Evolutionary conservation across 2,329 filamentous ascomycete species (phyloP).

Genomic region (Emmonsiellopsis sp.): DNA sequence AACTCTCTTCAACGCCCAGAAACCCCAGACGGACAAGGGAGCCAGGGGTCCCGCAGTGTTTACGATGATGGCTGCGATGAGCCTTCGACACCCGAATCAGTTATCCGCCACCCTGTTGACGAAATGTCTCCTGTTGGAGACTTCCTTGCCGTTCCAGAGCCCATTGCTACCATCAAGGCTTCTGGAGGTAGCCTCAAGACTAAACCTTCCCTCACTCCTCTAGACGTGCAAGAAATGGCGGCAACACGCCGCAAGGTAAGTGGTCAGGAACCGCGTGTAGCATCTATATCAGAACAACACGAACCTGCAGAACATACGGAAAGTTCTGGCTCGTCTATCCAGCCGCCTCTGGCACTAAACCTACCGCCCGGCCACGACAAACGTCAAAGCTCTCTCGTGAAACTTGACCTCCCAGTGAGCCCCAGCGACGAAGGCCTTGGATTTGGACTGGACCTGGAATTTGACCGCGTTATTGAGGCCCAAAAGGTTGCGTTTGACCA

Average conservation of each 20-base stretch:
- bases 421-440: slow-evolving; percentile 58
- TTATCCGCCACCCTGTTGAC: slow-evolving; percentile 67
- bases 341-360: neutral
- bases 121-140: slow-evolving; percentile 26
- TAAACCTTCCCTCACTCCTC: slow-evolving; percentile 74
- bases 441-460: slow-evolving; percentile 81
- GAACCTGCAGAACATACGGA: neutral
- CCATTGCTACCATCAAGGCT: slow-evolving; percentile 79
- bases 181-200: slow-evolving; percentile 82
- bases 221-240: slow-evolving; percentile 75
- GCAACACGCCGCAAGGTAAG: slow-evolving; percentile 79
- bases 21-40: slow-evolving; percentile 45
- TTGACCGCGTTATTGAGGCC: slow-evolving; percentile 86
- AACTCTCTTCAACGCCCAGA: slow-evolving; percentile 31
- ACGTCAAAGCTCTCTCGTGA: slow-evolving; percentile 65
- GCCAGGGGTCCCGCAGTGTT: slow-evolving; percentile 21
- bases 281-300: slow-evolving; percentile 3
- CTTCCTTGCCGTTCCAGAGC: slow-evolving; percentile 57
- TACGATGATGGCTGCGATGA: slow-evolving; percentile 46
- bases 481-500: slow-evolving; percentile 75
- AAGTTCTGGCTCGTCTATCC: neutral
- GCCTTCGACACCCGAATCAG: slow-evolving; percentile 73
- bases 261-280: slow-evolving; percentile 46
- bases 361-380: slow-evolving; percentile 23
- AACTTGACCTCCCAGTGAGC: slow-evolving; percentile 72